Percentiles rank a stretch among this genome's conserved stretches.
These are phyloP conservation scores for Amaranthus cruentus DNA, from an alignment of 148 eudicot genomes.

Conservation along the genomic window DNA sequence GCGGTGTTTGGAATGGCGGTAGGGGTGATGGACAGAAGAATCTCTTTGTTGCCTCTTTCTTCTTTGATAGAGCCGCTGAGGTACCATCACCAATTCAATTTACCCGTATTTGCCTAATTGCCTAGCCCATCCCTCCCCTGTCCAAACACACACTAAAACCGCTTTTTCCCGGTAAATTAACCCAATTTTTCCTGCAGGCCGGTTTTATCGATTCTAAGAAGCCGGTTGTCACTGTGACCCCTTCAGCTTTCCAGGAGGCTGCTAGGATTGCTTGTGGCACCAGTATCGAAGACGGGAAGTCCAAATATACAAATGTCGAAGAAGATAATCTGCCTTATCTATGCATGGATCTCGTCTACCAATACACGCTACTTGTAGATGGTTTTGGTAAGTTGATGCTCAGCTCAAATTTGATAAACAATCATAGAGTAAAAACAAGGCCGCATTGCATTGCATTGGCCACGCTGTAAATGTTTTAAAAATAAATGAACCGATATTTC, in stretches of 20 bases:
- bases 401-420: too few relatives aligned
- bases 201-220: constrained; percentile 60
- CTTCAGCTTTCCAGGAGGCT: constrained; percentile 61
- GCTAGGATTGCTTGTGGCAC: constrained; percentile 77
- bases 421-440: too few relatives aligned
- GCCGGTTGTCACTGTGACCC: constrained; percentile 68
- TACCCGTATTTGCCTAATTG: not conserved
- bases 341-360: constrained; percentile 95
- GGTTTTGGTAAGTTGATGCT: constrained; percentile 77
- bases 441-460: too few relatives aligned
- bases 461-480: too few relatives aligned
- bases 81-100: constrained; percentile 29
- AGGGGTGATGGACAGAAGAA: constrained; percentile 92
- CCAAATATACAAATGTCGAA: constrained; percentile 59
- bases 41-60: constrained; percentile 90
- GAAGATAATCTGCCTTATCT: constrained; percentile 69
- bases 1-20: constrained; percentile 96
- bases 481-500: too few relatives aligned
- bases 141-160: not conserved
- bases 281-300: constrained; percentile 53
- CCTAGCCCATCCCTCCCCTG: not conserved
- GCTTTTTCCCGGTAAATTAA: not conserved
- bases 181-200: constrained; percentile 43
- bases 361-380: constrained; percentile 75
- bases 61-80: constrained; percentile 98